Base-by-base conservation (phyloP, 495 filamentous ascomycete genomes). In the Aspergillus avenaceus region DNA sequence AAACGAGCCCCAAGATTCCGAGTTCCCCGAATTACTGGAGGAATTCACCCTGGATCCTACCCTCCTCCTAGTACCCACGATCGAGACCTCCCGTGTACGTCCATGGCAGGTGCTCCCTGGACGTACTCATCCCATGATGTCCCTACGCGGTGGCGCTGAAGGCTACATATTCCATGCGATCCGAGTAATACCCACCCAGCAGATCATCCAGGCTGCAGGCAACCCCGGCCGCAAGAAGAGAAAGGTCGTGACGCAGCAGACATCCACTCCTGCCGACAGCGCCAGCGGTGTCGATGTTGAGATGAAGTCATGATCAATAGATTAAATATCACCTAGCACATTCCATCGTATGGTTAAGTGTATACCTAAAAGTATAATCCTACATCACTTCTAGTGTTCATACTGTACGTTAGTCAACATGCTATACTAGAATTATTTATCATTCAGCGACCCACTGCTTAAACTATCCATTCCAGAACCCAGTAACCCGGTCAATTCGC, bases 81-180 rank as follows among this genome's bases (percentile, higher is more conserved):
- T 98, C 42, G 90, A 97, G 62, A 90, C 83, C 7, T 83, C 81
- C 11, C 76, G 87, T 11, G 81, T 84, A 14, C 78, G 87, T 43
- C 73, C 76, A 24, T 97, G 87, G 86, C 93, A 98, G 72, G 91
- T 96, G 1, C 69, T 97, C 24, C 95, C 93, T 0, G 90, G 91
- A 3, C 74, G 93, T 41, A 97, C 93, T 47, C 93, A 98, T 70
- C 93, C 93, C 14, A 58, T 91, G 28, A 98, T 98, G 93, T 93
- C 87, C 36, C 79, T 81, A 41, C 78, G 81, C 18, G 93, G 93
- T 23, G 92, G 93, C 0, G 82, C 90, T 0, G 91, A 97, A 66
- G 93, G 93, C 4, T 97, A 86, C 65, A 67, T 98, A 16, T 93
- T 97, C 59, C 88, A 87, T 51, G 95, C 73, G 5, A 87, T 84